Evolutionary conservation across 1,139 yeast genomes (phyloP).

Genomic region (Keqinozyma sinolaborantium): DNA sequence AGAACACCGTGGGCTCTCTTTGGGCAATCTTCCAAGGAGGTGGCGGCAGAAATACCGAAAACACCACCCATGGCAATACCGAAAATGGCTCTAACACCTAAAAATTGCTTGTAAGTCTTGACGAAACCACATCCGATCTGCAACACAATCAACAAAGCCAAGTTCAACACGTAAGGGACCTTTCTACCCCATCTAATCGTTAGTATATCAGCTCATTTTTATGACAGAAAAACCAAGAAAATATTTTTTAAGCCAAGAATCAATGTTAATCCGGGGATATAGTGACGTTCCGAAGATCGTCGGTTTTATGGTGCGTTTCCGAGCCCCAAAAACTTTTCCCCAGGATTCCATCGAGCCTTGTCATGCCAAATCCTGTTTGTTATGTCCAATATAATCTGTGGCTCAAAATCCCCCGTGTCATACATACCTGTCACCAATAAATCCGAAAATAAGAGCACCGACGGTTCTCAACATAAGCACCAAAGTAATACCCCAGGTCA

Average conservation of each 20-base stretch:
- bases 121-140: slow-evolving; percentile 43
- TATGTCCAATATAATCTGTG: background rate
- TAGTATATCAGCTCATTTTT: too few relatives aligned
- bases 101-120: slow-evolving; percentile 31
- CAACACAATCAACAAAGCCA: slow-evolving; percentile 26
- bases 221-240: slow-evolving; percentile 3
- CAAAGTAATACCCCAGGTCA: slow-evolving; percentile 44
- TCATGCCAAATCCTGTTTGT: too few relatives aligned
- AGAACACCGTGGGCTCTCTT: slow-evolving; percentile 35
- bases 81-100: slow-evolving; percentile 38
- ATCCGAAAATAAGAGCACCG: slow-evolving; percentile 38
- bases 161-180: slow-evolving; percentile 34
- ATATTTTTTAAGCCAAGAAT: background rate
- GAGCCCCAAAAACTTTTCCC: background rate
- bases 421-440: slow-evolving; percentile 28
- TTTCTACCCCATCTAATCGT: slow-evolving; percentile 25
- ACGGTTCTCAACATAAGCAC: slow-evolving; percentile 44
- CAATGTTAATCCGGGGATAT: background rate
- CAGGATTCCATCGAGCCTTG: too few relatives aligned
- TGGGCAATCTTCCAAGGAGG: slow-evolving; percentile 37
- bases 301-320: too few relatives aligned
- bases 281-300: too few relatives aligned
- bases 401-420: background rate
- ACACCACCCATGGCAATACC: slow-evolving; percentile 45
- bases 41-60: slow-evolving; percentile 37